Base-by-base conservation (phyloP, 1,284 basidiomycete genomes). In the Marasmius tenuissimus region DNA sequence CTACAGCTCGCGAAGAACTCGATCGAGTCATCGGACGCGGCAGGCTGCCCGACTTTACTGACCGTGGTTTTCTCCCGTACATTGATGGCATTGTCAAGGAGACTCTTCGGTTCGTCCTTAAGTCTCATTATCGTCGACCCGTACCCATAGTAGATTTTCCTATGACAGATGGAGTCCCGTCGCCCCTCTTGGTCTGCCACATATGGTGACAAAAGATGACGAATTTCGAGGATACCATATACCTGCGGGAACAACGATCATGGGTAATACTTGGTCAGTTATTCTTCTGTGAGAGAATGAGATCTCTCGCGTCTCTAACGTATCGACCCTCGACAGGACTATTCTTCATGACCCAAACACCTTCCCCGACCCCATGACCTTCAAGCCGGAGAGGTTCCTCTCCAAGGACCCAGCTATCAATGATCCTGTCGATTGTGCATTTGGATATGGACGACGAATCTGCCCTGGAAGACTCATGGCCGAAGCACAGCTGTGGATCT, bases 381-480 rank as follows among this genome's bases (percentile, higher is more conserved):
- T 84, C 68, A 71, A 78, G 56, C 82, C 83, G 1, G 79, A 81
- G 22, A 71, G 80, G 38, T 83, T 82, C 69, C 53, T 82, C 14
- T 69, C 63, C 3, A 70, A 72, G 50, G 74, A 78, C 45, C 62
- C 74, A n/a, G 71, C 74, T 0, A 69, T 74, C 20, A 66, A 69
- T 22, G 76, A 83, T 63, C 78, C 78, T 3, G 71, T 75, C 1
- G 76, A 76, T 0, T 68, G 72, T n/a, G 75, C 78, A 10, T 84
- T 84, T 62, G 82, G 82, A 1, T 83, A 82, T 58, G 80, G 83
- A 35, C 75, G 81, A 34, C 73, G 82, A 34, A 75, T 79, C 18
- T 84, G 82, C 63, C 83, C 83, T 3, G 83, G 83, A 5, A 76
- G 80, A 16, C 78, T 76, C 66, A 74, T 81, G 69, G 83, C 79